Evolutionary conservation across 306 rosid genomes (phyloP), one percentile per base, ranked within the genome.

Genomic region (Prinsepia uniflora): DNA sequence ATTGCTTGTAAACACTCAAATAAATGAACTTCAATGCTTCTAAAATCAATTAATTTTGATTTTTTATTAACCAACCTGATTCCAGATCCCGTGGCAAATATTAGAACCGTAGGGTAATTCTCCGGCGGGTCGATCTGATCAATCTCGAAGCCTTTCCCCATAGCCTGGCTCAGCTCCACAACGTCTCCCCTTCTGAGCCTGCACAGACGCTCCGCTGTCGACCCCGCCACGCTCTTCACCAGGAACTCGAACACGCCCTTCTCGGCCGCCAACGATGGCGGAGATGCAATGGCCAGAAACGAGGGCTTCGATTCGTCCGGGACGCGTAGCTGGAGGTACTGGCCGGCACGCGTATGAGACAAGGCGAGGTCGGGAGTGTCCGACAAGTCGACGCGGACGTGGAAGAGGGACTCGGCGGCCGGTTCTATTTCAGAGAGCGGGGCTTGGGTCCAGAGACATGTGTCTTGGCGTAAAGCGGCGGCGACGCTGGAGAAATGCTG

Each of bases 51-150:
- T 22, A 0, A 12, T 12, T 12, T 4, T 1, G 0, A 14, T 40
- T 4, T 39, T 17, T 22, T 56, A 1, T 11, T 8, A 30, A 71
- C 74, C 20, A 19, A 89, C 99, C 99, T 91, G 72, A 95, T 95
- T 83, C 90, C 99, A 46, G 96, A 91, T 83, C 99, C 97, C 6
- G 97, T 89, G 17, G 96, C 92, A 49, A 94, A 94, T 57, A 94
- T 79, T 17, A 91, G 45, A 76, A 94, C 86, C 15, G 92, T 87
- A 12, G 80, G 76, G 39, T 61, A 86, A 18, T 81, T 82, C 75
- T 86, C 86, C 14, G 96, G 87, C 79, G 96, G 97, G 19, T 88
- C 86, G 63, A 94, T 89, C 72, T 56, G 91, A 64, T 75, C 77
- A 30, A 82, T 70, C 22, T 91, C 88, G 55, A 94, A 94, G 9